Conservation (phyloP, 306 rosid genomes). For the Comarum palustre region DNA sequence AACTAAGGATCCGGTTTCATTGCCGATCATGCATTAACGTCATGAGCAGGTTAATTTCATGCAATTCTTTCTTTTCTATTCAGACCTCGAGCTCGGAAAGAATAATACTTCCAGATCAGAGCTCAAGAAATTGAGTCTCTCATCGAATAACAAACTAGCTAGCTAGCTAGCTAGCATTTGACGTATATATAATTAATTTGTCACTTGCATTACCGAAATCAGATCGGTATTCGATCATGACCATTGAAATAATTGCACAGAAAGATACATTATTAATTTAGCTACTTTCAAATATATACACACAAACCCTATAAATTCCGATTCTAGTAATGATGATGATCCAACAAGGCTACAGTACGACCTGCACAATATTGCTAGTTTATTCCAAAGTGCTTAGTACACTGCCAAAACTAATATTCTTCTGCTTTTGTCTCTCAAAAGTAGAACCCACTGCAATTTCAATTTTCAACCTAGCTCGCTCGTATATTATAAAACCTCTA, state of each 20-base stretch:
- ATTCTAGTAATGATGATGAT: neutral
- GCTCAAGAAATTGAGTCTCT: neutral
- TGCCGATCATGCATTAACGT: too few relatives aligned
- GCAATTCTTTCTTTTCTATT: too few relatives aligned
- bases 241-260: neutral
- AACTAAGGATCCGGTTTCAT: too few relatives aligned
- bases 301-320: neutral
- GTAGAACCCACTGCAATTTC: slow-evolving; percentile 30
- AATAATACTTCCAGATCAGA: too few relatives aligned
- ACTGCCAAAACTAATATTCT: slow-evolving; percentile 27
- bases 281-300: neutral
- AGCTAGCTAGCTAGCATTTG: neutral
- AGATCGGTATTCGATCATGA: neutral
- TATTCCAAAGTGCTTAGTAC: neutral
- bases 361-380: neutral
- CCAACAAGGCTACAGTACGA: neutral
- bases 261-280: neutral
- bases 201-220: neutral
- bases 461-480: neutral
- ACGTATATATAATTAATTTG: neutral
- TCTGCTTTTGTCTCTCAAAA: slow-evolving; percentile 46
- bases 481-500: too few relatives aligned
- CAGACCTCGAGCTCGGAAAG: neutral
- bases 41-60: too few relatives aligned
- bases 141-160: neutral